A percentile compares a stretch with the other conserved stretches of the same genome.
Conservation (phyloP, 2,329 filamentous ascomycete genomes). For the Ascochyta pisi region DNA sequence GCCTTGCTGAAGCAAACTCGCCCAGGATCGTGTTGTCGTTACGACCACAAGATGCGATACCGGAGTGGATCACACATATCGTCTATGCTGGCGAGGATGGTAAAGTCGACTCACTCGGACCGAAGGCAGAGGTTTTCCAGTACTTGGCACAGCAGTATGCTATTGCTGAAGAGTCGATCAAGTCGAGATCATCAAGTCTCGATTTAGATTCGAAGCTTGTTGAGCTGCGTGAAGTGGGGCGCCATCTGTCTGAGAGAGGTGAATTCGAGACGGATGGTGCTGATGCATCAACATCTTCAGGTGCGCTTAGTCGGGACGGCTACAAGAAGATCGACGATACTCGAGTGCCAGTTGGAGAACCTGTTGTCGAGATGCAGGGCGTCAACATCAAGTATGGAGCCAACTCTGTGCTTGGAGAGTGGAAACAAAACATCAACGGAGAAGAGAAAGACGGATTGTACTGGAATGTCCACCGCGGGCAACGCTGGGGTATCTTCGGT, state of each 20-base stretch:
- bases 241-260: constrained; percentile 37
- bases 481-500: constrained; percentile 92
- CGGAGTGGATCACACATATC: constrained; percentile 89
- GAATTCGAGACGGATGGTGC: constrained; percentile 31
- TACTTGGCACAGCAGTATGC: constrained; percentile 44
- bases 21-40: constrained; percentile 80
- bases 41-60: constrained; percentile 84
- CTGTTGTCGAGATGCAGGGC: constrained; percentile 85
- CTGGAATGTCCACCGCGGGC: constrained; percentile 82
- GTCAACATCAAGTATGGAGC: constrained; percentile 81
- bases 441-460: constrained; percentile 68
- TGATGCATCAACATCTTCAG: constrained; percentile 1
- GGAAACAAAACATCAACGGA: constrained; percentile 67
- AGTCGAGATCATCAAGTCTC: background rate
- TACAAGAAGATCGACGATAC: constrained; percentile 34
- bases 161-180: constrained; percentile 43
- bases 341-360: constrained; percentile 60
- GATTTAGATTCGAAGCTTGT: constrained; percentile 28
- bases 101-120: constrained; percentile 69
- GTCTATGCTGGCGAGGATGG: constrained; percentile 73
- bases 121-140: constrained; percentile 67
- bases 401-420: constrained; percentile 80
- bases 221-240: constrained; percentile 37
- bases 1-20: constrained; percentile 68
- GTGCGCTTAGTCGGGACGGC: constrained; percentile 40